phyloP scores from a whole-genome alignment of 2,329 filamentous ascomycete genomes.

The Leptosphaerulina australis region DNA sequence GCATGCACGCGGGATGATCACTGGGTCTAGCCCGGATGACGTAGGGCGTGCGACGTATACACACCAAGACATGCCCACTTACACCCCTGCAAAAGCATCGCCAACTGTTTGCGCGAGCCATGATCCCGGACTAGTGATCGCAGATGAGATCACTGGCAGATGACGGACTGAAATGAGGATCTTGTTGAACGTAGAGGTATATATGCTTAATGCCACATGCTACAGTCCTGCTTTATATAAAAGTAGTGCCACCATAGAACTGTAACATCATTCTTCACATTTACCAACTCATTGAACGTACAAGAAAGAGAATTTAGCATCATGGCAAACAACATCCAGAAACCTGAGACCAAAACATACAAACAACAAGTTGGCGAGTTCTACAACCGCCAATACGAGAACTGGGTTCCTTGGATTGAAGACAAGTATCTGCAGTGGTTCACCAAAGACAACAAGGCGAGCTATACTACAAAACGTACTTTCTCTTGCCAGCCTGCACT shows the following conservation, averaged over 20 bases:
- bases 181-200: background rate
- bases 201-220: no score
- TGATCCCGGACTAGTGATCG: slow-evolving; percentile 14
- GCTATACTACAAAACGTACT: slow-evolving; percentile 71
- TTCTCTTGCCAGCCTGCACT: slow-evolving; percentile 14
- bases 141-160: slow-evolving; percentile 20
- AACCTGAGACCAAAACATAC: slow-evolving; percentile 35
- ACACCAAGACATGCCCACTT: slow-evolving; percentile 1
- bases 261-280: no score
- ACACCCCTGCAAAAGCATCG: slow-evolving; percentile 11
- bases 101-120: slow-evolving; percentile 5
- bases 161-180: slow-evolving; percentile 10
- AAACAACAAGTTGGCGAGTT: slow-evolving; percentile 51
- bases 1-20: slow-evolving; percentile 28
- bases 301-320: background rate
- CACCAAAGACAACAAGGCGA: slow-evolving; percentile 77
- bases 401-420: slow-evolving; percentile 78
- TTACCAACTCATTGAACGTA: background rate
- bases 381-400: slow-evolving; percentile 75
- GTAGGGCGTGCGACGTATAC: slow-evolving; percentile 12
- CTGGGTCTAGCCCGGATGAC: slow-evolving; percentile 27
- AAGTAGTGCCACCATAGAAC: no score
- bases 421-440: slow-evolving; percentile 75
- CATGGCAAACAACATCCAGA: slow-evolving; percentile 14
- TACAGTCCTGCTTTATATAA: no score